These are phyloP conservation scores for Thelonectria discophora DNA, from an alignment of 2,329 filamentous ascomycete species.

Conservation along the genomic window DNA sequence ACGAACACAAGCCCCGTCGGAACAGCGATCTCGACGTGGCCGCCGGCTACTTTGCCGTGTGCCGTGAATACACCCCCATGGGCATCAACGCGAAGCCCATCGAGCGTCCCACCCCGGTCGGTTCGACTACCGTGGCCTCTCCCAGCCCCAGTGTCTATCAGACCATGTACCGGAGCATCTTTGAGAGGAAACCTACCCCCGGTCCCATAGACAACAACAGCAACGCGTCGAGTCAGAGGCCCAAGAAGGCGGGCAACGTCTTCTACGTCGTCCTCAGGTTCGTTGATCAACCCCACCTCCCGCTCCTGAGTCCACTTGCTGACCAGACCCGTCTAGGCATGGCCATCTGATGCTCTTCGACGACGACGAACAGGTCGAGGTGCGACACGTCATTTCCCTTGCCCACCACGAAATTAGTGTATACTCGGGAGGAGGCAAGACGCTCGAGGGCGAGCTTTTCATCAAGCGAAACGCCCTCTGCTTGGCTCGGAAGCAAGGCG, in stretches of 20 bases:
- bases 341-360: slow-evolving; percentile 98
- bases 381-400: slow-evolving; percentile 93
- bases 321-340: slow-evolving; percentile 64
- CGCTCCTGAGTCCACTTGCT: slow-evolving; percentile 17
- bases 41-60: slow-evolving; percentile 94
- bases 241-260: slow-evolving; percentile 80
- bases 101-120: slow-evolving; percentile 82
- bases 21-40: slow-evolving; percentile 78
- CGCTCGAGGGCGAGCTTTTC: slow-evolving; percentile 92
- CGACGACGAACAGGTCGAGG: slow-evolving; percentile 92
- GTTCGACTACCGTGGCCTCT: slow-evolving; percentile 75
- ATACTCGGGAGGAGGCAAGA: slow-evolving; percentile 79
- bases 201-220: slow-evolving; percentile 59
- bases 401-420: slow-evolving; percentile 87
- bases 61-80: slow-evolving; percentile 89
- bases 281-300: slow-evolving; percentile 32
- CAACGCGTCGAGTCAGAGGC: slow-evolving; percentile 60
- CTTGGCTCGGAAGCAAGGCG: slow-evolving; percentile 71
- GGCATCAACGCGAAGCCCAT: slow-evolving; percentile 93
- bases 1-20: slow-evolving; percentile 65
- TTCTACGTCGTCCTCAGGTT: slow-evolving; percentile 93
- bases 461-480: slow-evolving; percentile 94
- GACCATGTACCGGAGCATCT: slow-evolving; percentile 96
- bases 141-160: slow-evolving; percentile 96
- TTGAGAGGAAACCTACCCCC: slow-evolving; percentile 74